Evolutionary conservation across 2,329 filamentous ascomycete species (phyloP).

Genomic region (Dothistroma pini): DNA sequence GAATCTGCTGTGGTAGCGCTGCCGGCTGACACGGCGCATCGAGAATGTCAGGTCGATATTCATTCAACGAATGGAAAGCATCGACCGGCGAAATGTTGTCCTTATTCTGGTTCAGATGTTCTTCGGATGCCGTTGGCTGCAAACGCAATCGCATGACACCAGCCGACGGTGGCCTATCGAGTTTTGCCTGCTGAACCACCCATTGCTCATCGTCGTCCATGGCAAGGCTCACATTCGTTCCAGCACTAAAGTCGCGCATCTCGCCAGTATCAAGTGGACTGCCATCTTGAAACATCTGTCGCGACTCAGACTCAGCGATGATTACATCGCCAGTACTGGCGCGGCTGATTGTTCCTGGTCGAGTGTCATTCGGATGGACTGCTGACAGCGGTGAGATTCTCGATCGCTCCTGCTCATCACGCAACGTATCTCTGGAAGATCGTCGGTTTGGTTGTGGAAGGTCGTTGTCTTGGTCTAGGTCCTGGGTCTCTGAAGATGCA

Average conservation of each 20-base stretch:
- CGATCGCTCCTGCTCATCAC: constrained; percentile 16
- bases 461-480: constrained; percentile 53
- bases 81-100: constrained; percentile 15
- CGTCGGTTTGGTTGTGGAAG: constrained; percentile 44
- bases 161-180: constrained; percentile 23
- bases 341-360: constrained; percentile 21
- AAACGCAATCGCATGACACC: constrained; percentile 24
- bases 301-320: constrained; percentile 12
- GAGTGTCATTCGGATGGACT: constrained; percentile 8
- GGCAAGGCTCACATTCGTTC: constrained; percentile 22
- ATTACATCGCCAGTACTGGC: constrained; percentile 33
- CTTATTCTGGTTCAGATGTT: constrained; percentile 20
- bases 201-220: constrained; percentile 27
- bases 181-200: constrained; percentile 19
- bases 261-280: constrained; percentile 16
- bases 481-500: constrained; percentile 36
- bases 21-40: not conserved
- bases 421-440: constrained; percentile 22
- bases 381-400: constrained; percentile 29
- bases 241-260: constrained; percentile 28
- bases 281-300: constrained; percentile 8
- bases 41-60: not conserved
- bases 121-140: constrained; percentile 34
- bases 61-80: constrained; percentile 1
- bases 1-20: constrained; percentile 11